phyloP scores from a whole-genome alignment of 441 rosid genomes.

The Erodium texanum region DNA sequence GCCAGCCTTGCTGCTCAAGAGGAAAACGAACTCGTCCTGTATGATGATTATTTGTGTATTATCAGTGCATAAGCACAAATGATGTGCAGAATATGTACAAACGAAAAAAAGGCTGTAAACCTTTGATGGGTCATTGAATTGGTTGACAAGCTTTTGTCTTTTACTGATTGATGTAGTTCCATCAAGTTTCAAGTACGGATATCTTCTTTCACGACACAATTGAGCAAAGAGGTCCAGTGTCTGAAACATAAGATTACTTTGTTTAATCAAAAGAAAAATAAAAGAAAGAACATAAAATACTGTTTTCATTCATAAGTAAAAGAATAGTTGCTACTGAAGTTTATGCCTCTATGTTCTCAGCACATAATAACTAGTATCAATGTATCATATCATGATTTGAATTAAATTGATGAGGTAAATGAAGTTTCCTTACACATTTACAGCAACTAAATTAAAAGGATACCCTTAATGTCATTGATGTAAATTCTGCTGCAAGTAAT shows the following conservation, averaged over 20 bases:
- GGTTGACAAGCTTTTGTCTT: slow-evolving; percentile 90
- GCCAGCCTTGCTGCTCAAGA: slow-evolving; percentile 97
- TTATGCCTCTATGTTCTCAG: background rate
- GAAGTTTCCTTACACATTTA: background rate
- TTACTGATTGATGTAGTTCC: slow-evolving; percentile 93
- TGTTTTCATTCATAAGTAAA: slow-evolving; percentile 8
- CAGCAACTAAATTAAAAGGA: background rate
- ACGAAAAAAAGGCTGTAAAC: slow-evolving; percentile 25
- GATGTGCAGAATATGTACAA: slow-evolving; percentile 4
- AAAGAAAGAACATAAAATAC: background rate
- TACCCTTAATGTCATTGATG: background rate
- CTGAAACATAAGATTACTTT: slow-evolving; percentile 31
- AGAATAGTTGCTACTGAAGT: background rate
- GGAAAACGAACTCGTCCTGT: slow-evolving; percentile 95
- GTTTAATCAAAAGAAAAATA: background rate
- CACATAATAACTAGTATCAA: background rate
- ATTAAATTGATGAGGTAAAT: background rate
- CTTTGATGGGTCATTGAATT: slow-evolving; percentile 77
- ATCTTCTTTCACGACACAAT: slow-evolving; percentile 95
- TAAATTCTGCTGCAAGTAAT: background rate
- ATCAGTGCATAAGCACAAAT: slow-evolving; percentile 17
- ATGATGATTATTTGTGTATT: slow-evolving; percentile 17
- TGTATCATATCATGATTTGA: background rate
- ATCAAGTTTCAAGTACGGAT: slow-evolving; percentile 87
- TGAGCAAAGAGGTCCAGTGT: slow-evolving; percentile 98